phyloP scores from a whole-genome alignment of 768 basidiomycete species.

The Arthromyces matolae region DNA sequence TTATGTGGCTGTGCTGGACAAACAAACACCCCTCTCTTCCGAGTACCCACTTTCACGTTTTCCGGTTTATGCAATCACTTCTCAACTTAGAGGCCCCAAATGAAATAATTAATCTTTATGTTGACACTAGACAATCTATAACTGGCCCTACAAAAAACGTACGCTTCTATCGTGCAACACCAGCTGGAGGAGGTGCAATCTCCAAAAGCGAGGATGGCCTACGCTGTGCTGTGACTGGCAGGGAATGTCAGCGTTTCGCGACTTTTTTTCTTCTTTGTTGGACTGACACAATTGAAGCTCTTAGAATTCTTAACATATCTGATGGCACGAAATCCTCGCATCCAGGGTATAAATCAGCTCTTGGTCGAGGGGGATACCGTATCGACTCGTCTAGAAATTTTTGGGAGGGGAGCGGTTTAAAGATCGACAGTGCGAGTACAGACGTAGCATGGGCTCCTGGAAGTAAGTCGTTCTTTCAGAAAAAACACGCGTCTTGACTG shows the following conservation, averaged over 20 bases:
- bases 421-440: slow-evolving; percentile 74
- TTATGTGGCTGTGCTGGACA: no score
- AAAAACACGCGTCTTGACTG: not conserved
- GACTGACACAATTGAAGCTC: slow-evolving; percentile 34
- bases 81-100: not conserved
- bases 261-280: not conserved
- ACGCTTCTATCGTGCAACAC: slow-evolving; percentile 55
- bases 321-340: slow-evolving; percentile 40
- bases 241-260: slow-evolving; percentile 56
- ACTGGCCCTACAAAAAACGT: slow-evolving; percentile 48
- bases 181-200: slow-evolving; percentile 62
- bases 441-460: slow-evolving; percentile 81
- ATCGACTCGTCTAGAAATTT: slow-evolving; percentile 74
- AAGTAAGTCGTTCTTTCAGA: slow-evolving; percentile 34
- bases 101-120: slow-evolving; percentile 20
- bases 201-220: slow-evolving; percentile 63
- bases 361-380: slow-evolving; percentile 59
- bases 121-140: slow-evolving; percentile 40
- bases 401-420: slow-evolving; percentile 76
- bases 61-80: slow-evolving; percentile 8
- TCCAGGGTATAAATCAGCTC: slow-evolving; percentile 47
- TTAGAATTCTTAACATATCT: slow-evolving; percentile 57
- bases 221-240: slow-evolving; percentile 72
- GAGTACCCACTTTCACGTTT: no score
- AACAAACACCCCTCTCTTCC: no score